A percentile compares a stretch with the other conserved stretches of the same genome.
These are phyloP conservation scores for Yamadazyma friedrichii DNA, from an alignment of 1,139 yeast species.

Conservation along the genomic window DNA sequence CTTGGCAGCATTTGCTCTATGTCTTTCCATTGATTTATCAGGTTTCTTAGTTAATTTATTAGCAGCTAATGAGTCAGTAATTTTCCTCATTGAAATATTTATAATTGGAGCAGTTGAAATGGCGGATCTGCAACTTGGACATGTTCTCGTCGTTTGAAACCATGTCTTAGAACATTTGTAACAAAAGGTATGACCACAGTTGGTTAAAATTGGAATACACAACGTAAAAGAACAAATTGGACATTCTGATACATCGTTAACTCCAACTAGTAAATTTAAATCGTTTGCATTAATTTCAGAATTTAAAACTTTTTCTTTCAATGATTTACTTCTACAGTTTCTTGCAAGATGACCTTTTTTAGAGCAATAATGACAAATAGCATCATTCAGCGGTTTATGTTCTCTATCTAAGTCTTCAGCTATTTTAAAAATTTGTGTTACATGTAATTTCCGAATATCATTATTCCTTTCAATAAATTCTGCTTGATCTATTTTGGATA, in stretches of 20 bases:
- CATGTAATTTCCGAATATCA: background rate
- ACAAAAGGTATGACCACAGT: constrained; percentile 47
- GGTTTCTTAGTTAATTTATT: background rate
- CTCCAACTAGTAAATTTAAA: background rate
- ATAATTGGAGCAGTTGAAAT: constrained; percentile 42
- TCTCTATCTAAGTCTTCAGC: background rate
- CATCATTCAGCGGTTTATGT: background rate
- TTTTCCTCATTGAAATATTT: constrained; percentile 41
- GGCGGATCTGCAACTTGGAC: constrained; percentile 54
- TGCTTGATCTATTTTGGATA: background rate
- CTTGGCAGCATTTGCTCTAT: background rate
- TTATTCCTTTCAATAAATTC: background rate
- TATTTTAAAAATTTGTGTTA: background rate
- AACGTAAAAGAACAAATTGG: constrained; percentile 42
- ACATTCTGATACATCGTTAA: constrained; percentile 28
- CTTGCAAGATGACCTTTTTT: background rate
- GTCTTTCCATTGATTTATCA: background rate
- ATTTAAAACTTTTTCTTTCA: background rate
- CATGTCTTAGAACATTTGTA: constrained; percentile 49
- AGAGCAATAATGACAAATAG: background rate
- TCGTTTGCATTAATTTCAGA: background rate
- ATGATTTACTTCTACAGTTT: background rate
- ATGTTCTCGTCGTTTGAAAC: constrained; percentile 47
- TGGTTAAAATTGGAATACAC: constrained; percentile 40
- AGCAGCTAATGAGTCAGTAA: constrained; percentile 12